These are phyloP conservation scores for Tremella fuciformis DNA, from an alignment of 768 basidiomycete species.

Conservation along the genomic window DNA sequence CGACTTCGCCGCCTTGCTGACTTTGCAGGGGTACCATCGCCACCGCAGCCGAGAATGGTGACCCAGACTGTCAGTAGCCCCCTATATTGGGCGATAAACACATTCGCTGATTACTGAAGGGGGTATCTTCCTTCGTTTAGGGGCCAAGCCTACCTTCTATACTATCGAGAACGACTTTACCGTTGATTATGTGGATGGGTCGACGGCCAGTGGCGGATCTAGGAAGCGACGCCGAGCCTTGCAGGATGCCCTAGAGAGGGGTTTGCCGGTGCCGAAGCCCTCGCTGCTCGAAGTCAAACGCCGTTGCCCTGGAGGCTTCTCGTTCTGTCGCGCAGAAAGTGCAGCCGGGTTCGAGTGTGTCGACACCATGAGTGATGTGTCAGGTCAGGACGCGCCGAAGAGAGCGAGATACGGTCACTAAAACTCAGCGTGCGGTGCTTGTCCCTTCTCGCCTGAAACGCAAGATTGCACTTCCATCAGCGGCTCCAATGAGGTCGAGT, in stretches of 20 bases:
- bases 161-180: constrained; percentile 17
- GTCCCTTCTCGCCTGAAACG: constrained; percentile 1
- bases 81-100: neutral
- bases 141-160: constrained; percentile 9
- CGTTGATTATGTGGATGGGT: constrained; percentile 1
- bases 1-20: neutral
- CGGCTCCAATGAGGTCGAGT: constrained; percentile 8
- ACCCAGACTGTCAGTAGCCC: neutral
- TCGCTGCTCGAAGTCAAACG: neutral
- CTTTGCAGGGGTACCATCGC: constrained; percentile 1
- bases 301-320: constrained; percentile 1
- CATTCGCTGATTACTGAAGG: neutral
- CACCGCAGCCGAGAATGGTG: neutral
- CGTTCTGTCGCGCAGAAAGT: neutral
- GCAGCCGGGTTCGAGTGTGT: constrained; percentile 3
- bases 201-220: neutral
- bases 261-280: neutral
- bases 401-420: neutral
- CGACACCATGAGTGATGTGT: constrained; percentile 9
- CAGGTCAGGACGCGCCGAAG: neutral
- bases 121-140: constrained; percentile 4
- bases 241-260: neutral
- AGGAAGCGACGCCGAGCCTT: constrained; percentile 1
- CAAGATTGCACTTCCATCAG: constrained; percentile 5
- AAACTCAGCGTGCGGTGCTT: constrained; percentile 2